Percentiles rank a stretch among this genome's conserved stretches.
These are phyloP conservation scores for Bocquillonia castaneifolia DNA, from an alignment of 441 rosid species.

Conservation along the genomic window DNA sequence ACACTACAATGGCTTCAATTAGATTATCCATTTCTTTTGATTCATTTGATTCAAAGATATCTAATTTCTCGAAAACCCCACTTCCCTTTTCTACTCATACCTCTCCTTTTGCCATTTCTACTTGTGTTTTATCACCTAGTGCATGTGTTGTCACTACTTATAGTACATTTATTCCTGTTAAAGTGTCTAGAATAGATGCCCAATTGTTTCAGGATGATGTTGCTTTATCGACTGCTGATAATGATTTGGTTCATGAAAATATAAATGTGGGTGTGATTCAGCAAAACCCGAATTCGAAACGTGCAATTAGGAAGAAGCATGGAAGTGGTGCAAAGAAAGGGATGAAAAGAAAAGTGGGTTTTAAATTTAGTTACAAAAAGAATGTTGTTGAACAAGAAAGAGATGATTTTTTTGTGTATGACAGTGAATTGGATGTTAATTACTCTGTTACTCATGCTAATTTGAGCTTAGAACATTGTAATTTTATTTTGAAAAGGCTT, in stretches of 20 bases:
- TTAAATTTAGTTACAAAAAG: constrained; percentile 33
- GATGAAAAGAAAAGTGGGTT: constrained; percentile 32
- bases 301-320: constrained; percentile 18
- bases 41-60: constrained; percentile 48
- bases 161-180: constrained; percentile 33
- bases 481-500: constrained; percentile 55
- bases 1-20: constrained; percentile 69
- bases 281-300: constrained; percentile 25
- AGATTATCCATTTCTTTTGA: constrained; percentile 42
- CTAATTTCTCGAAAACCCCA: constrained; percentile 35
- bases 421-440: constrained; percentile 52
- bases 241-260: constrained; percentile 24
- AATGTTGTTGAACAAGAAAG: constrained; percentile 26
- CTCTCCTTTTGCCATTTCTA: constrained; percentile 36
- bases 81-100: constrained; percentile 35
- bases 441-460: constrained; percentile 41
- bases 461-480: constrained; percentile 52
- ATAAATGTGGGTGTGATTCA: constrained; percentile 21
- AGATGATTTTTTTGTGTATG: constrained; percentile 31
- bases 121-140: constrained; percentile 27
- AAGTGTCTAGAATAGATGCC: constrained; percentile 38
- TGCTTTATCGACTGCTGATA: constrained; percentile 17
- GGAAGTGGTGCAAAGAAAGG: constrained; percentile 28
- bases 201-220: constrained; percentile 30
- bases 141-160: constrained; percentile 30